phyloP scores from a whole-genome alignment of 805 yeast genomes.

The Pichia paraexigua region DNA sequence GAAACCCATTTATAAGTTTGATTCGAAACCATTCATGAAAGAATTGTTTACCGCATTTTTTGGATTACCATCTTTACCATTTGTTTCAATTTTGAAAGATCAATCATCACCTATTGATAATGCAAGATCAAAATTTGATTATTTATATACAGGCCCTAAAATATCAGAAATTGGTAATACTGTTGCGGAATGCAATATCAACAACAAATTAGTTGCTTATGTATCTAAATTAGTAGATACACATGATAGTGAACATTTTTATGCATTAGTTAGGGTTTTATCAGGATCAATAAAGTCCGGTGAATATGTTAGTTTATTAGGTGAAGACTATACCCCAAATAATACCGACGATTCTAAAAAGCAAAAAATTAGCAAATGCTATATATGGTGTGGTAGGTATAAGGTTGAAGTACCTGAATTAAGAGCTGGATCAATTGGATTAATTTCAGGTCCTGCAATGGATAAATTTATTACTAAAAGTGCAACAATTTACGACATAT shows the following conservation, averaged over 20 bases:
- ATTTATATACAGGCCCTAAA: slow-evolving; percentile 25
- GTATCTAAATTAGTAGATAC: slow-evolving; percentile 52
- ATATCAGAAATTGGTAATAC: slow-evolving; percentile 10
- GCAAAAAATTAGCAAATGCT: slow-evolving; percentile 36
- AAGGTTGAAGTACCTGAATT: slow-evolving; percentile 38
- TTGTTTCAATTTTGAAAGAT: slow-evolving; percentile 42
- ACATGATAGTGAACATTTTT: slow-evolving; percentile 42
- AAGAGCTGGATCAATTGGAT: slow-evolving; percentile 55
- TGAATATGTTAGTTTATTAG: slow-evolving; percentile 44
- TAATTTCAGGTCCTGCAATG: slow-evolving; percentile 52
- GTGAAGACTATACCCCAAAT: slow-evolving; percentile 43
- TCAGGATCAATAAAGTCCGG: slow-evolving; percentile 51
- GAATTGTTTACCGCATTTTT: slow-evolving; percentile 50
- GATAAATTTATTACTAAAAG: slow-evolving; percentile 48
- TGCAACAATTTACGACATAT: slow-evolving; percentile 44
- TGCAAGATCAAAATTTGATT: slow-evolving; percentile 20
- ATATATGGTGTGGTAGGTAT: slow-evolving; percentile 66
- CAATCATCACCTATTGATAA: slow-evolving; percentile 32
- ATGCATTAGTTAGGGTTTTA: slow-evolving; percentile 53
- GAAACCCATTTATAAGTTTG: slow-evolving; percentile 36
- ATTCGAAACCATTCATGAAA: slow-evolving; percentile 51
- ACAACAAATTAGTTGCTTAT: slow-evolving; percentile 42
- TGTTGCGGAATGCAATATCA: slow-evolving; percentile 28
- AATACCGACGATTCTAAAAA: slow-evolving; percentile 42
- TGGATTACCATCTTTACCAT: slow-evolving; percentile 37